Conservation (phyloP, 345 rosid genomes). For the Lenwebbia sp. region DNA sequence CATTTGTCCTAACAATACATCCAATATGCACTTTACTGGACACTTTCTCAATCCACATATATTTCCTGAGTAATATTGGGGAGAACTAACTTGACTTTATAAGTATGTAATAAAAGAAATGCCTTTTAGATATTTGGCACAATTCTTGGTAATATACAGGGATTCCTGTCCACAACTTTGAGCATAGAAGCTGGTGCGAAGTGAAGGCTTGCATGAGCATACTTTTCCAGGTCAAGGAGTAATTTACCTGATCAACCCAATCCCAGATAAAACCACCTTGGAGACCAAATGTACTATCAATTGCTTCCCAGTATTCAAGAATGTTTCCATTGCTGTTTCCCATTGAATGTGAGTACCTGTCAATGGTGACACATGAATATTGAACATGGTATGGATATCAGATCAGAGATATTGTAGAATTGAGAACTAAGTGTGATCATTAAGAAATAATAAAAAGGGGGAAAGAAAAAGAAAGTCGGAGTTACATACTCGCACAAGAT, state of each 20-base stretch:
- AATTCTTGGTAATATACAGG: background rate
- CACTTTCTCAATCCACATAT: background rate
- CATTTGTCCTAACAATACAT: background rate
- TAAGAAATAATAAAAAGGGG: constrained; percentile 3
- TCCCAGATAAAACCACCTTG: constrained; percentile 99
- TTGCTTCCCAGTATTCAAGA: constrained; percentile 88
- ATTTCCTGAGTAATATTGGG: background rate
- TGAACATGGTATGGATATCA: constrained; percentile 3
- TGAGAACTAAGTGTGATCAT: background rate
- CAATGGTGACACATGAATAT: constrained; percentile 9
- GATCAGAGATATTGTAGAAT: background rate
- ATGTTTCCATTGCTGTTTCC: constrained; percentile 95
- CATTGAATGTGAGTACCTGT: constrained; percentile 97
- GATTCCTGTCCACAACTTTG: background rate
- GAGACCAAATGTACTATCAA: constrained; percentile 85
- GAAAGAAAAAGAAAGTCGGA: background rate
- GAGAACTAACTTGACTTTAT: background rate
- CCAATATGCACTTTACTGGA: background rate
- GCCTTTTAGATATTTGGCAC: background rate
- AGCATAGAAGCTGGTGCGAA: background rate
- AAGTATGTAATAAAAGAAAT: background rate
- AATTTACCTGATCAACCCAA: constrained; percentile 87
- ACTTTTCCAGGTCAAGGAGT: background rate
- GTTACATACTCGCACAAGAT: constrained; percentile 94
- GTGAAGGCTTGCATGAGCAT: background rate